phyloP scores from a whole-genome alignment of 2,329 filamentous ascomycete species.

The Plenodomus lindquistii region DNA sequence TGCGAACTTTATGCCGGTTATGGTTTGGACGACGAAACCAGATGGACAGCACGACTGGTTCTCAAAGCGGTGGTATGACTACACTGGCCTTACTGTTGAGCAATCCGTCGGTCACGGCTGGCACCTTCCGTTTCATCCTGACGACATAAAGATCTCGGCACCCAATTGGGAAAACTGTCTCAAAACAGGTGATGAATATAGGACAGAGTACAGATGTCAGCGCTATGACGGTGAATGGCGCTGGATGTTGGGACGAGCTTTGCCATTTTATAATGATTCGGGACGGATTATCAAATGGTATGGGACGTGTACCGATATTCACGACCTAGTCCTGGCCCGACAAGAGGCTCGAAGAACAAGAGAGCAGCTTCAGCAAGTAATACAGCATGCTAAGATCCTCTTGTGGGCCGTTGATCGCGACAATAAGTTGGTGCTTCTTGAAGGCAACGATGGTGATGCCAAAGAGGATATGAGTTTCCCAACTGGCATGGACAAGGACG shows the following conservation, averaged over 20 bases:
- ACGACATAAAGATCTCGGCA: conserved; percentile 64
- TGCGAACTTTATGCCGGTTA: conserved; percentile 63
- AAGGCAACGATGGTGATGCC: conserved; percentile 64
- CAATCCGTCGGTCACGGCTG: conserved; percentile 66
- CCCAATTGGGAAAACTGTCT: conserved; percentile 66
- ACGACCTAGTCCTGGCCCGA: conserved; percentile 72
- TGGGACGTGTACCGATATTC: conserved; percentile 78
- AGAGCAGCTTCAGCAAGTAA: conserved; percentile 73
- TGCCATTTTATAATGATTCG: conserved; percentile 68
- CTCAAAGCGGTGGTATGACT: conserved; percentile 78
- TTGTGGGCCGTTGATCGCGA: conserved; percentile 72
- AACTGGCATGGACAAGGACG: conserved; percentile 12
- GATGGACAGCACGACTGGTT: conserved; percentile 74
- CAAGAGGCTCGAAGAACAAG: conserved; percentile 67
- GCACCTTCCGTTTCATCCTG: conserved; percentile 68
- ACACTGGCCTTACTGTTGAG: conserved; percentile 67
- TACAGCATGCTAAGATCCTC: conserved; percentile 74
- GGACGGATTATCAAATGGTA: conserved; percentile 79
- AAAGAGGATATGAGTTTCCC: conserved; percentile 3
- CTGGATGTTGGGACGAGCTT: conserved; percentile 76
- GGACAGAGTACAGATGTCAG: conserved; percentile 71
- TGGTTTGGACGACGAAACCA: conserved; percentile 73
- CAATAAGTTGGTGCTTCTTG: conserved; percentile 67
- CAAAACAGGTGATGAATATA: conserved; percentile 66
- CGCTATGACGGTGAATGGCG: conserved; percentile 71